Evolutionary conservation across 2,329 filamentous ascomycete genomes (phyloP).

Genomic region (Seiridium unicorne): DNA sequence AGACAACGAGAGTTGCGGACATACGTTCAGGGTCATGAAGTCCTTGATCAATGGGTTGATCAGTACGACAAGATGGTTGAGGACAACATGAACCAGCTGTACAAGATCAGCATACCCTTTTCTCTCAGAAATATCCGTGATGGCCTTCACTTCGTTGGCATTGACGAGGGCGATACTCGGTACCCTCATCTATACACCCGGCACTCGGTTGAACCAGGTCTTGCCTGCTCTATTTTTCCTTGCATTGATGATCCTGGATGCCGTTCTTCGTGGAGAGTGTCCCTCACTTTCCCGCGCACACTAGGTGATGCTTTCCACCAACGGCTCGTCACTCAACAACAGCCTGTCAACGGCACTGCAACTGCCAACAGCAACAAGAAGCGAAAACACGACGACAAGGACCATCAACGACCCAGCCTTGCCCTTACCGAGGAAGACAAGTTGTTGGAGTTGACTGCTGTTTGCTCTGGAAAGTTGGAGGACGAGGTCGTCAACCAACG

Average conservation of each 20-base stretch:
- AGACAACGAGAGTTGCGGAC: slow-evolving; percentile 20
- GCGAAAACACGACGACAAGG: slow-evolving; percentile 39
- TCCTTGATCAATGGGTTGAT: slow-evolving; percentile 32
- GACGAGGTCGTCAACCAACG: slow-evolving; percentile 77
- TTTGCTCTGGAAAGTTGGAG: slow-evolving; percentile 86
- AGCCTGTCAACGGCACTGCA: slow-evolving; percentile 13
- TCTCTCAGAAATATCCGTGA: slow-evolving; percentile 73
- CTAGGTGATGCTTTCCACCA: slow-evolving; percentile 72
- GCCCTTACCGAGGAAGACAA: slow-evolving; percentile 73
- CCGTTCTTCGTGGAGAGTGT: slow-evolving; percentile 83
- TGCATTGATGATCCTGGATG: slow-evolving; percentile 85
- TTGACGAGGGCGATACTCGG: slow-evolving; percentile 73
- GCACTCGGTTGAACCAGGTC: slow-evolving; percentile 75
- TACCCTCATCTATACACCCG: slow-evolving; percentile 92
- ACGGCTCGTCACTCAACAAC: slow-evolving; percentile 39
- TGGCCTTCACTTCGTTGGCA: slow-evolving; percentile 87
- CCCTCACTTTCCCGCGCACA: slow-evolving; percentile 81
- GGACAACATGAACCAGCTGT: slow-evolving; percentile 33
- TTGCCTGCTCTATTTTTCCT: slow-evolving; percentile 84
- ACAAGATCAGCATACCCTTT: slow-evolving; percentile 69
- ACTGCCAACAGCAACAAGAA: slow-evolving; percentile 29
- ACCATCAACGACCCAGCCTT: slow-evolving; percentile 32
- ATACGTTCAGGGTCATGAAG: background rate
- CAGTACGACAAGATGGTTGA: slow-evolving; percentile 32
- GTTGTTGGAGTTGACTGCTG: slow-evolving; percentile 80